Evolutionary conservation across 352 stramenopile species (phyloP), one percentile per base, ranked within the genome.

Genomic region (Blastocystis sp.): DNA sequence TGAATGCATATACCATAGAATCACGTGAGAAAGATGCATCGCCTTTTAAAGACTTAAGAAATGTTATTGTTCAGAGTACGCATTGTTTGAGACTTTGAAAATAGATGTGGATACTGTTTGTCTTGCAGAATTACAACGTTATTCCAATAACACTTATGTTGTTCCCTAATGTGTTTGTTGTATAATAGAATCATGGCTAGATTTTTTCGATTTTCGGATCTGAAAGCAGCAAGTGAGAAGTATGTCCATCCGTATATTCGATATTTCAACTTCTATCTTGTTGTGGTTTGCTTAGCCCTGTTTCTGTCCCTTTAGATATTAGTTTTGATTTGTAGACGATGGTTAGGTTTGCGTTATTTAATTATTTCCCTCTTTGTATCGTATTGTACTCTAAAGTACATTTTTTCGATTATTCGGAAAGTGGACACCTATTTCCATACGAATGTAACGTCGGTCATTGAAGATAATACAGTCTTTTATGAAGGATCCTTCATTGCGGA

Each of bases 381-480:
- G 9, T 78, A 78, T 51, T 78, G 66, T 59, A 58, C 66, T 27
- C 27, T 78, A 35, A 78, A 78, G 66, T 78, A 78, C 57, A 27
- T 78, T 5, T 78, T 78, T 78, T 39, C 37, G 29, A 57, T 78
- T 56, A 78, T 78, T 57, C 66, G 66, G 24, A 32, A 78, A 56
- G 66, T 78, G 37, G 66, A 78, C 27, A 78, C 52, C 11, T 54
- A 78, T 35, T 78, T 78, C 37, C 37, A 78, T 24, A 78, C 66
- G 4, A 42, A 78, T 42, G 24, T 78, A 32, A 78, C 66, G 19
- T 14, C 52, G 16, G 32, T 78, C 11, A 54, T 78, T 56, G 66
- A 78, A 56, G 66, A 78, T n/a, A 78, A 54, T 35, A 58, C 66
- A 21, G 29, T 78, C 39, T 78, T 78, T 56, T 78, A 78, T n/a